A percentile compares a stretch with the other conserved stretches of the same genome.
phyloP scores from a whole-genome alignment of 2,329 filamentous ascomycete species.

The Amphichorda felina region DNA sequence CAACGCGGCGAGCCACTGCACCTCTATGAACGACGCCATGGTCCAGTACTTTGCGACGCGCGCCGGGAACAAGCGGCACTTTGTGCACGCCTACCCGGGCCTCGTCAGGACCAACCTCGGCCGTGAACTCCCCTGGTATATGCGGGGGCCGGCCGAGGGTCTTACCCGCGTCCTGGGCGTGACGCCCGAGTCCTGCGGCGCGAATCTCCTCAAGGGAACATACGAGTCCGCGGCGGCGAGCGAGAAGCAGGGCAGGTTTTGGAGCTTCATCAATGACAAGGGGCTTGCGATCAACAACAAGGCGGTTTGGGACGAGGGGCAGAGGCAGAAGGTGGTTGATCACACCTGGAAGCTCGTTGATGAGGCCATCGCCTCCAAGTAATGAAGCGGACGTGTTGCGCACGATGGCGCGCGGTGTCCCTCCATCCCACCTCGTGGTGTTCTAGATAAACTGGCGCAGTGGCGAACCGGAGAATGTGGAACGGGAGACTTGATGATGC shows the following conservation, averaged over 20 bases:
- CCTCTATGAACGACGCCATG: constrained; percentile 25
- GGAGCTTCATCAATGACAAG: constrained; percentile 16
- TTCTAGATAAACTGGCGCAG: no score
- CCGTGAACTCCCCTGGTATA: constrained; percentile 16
- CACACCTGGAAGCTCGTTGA: constrained; percentile 20
- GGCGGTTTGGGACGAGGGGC: constrained; percentile 12
- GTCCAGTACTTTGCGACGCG: constrained; percentile 16
- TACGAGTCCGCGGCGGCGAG: constrained; percentile 4
- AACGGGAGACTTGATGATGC: no score
- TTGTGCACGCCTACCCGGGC: constrained; percentile 27
- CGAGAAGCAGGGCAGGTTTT: constrained; percentile 11
- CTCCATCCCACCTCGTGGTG: no score
- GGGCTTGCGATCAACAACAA: constrained; percentile 14
- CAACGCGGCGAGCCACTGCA: constrained; percentile 22
- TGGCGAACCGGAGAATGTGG: no score
- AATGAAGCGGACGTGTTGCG: no score
- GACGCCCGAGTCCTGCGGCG: constrained; percentile 14
- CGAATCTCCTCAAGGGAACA: constrained; percentile 12
- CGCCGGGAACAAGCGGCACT: constrained; percentile 13
- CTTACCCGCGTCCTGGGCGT: constrained; percentile 10
- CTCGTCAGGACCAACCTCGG: constrained; percentile 20
- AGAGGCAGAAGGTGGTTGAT: constrained; percentile 13
- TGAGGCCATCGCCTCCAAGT: constrained; percentile 6
- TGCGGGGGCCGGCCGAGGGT: constrained; percentile 7
- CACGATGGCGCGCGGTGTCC: no score